Percentiles rank a stretch among this genome's conserved stretches.
Evolutionary conservation across 306 rosid genomes (phyloP).

Genomic region (Quercus mongolica): DNA sequence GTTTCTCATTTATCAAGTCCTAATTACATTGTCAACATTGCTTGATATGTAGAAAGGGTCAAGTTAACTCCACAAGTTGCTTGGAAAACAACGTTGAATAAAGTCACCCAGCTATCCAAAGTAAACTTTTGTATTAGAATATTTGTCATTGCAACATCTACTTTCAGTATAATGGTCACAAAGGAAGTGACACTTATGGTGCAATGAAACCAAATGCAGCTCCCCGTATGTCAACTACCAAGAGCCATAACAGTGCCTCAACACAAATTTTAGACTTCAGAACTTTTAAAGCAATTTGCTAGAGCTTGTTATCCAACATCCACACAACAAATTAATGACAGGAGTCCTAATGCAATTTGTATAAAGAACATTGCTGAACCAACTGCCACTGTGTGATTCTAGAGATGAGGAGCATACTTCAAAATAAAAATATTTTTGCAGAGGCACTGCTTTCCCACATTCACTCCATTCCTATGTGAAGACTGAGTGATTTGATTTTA

Average conservation of each 20-base stretch:
- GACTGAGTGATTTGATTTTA: background rate
- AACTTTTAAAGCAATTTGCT: background rate
- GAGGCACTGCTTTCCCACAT: background rate
- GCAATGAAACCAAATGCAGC: background rate
- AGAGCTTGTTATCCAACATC: background rate
- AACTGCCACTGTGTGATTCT: background rate
- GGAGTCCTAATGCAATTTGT: background rate
- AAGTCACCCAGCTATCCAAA: background rate
- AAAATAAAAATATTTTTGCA: background rate
- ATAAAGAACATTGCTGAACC: background rate
- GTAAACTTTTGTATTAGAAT: too few species aligned
- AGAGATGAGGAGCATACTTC: background rate
- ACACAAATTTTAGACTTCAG: background rate
- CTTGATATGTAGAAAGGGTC: background rate
- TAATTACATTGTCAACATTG: background rate
- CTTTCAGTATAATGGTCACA: too few species aligned
- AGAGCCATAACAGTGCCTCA: background rate
- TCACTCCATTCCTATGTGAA: background rate
- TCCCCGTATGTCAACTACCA: background rate
- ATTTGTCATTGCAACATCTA: too few species aligned
- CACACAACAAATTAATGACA: background rate
- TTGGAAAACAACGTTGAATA: background rate
- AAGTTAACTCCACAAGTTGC: background rate
- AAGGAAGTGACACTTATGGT: background rate
- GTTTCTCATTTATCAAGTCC: too few species aligned